Base-by-base conservation (phyloP, 2,329 filamentous ascomycete species). In the Penicillium concentricum region DNA sequence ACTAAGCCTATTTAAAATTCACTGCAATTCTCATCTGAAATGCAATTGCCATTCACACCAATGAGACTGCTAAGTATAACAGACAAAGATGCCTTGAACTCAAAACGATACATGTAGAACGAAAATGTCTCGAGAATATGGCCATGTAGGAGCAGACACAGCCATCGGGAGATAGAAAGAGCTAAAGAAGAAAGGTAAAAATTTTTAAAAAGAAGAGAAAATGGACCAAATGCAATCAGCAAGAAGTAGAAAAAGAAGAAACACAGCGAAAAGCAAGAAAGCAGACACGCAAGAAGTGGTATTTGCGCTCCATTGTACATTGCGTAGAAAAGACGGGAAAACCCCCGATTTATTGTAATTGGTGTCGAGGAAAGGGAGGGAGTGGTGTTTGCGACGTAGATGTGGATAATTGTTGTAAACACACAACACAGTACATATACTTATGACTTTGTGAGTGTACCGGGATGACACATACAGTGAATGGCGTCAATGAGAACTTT, bases 251-350 rank as follows among this genome's bases (percentile, higher is more conserved):
- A 60, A 58, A 59, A n/a, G 55, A 39, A 47, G 39, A 51, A 52
- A 39, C 39, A 50, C 37, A 46, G 49, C 44, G 42, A 47, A 62
- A 63, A 57, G 46, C 51, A 57, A 56, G 51, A 49, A 59, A 65
- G 53, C 61, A 61, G 61, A 65, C 50, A 62, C 67, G 62, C 58
- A 61, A 63, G 61, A 66, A 65, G 67, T 73, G 72, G 70, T 74
- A 74, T 74, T 73, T 72, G 70, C 71, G 71, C 72, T 74, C 71
- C 72, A 73, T 73, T 73, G 70, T 74, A 74, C 72, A 74, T 63
- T 65, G 64, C 57, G 63, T 51, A 62, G 60, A 64, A 66, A 60
- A 48, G 45, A 54, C 51, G 55, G 53, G 45, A 42, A 35, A 54
- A 24, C 34, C 39, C 49, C 39, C 44, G 49, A 54, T 49, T 46